Evolutionary conservation across 331 rosid genomes (phyloP).

Genomic region (Erythrophleum ivorense): DNA sequence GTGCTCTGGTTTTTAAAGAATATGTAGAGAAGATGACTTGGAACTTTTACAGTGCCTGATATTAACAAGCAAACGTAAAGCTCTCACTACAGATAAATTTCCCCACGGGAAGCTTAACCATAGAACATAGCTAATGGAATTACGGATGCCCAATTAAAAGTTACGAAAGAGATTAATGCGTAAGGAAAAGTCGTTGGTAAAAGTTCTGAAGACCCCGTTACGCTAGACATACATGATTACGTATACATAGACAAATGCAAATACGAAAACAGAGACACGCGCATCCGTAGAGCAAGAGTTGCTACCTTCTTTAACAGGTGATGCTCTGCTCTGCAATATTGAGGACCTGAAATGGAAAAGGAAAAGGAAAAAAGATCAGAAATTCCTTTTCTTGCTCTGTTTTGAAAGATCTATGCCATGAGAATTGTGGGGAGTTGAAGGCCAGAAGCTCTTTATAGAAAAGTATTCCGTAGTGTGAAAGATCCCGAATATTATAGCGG

Average conservation of each 20-base stretch:
- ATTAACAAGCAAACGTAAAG: neutral
- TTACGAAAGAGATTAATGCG: neutral
- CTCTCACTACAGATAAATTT: neutral
- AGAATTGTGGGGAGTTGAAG: slow-evolving; percentile 22
- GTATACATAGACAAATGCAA: slow-evolving; percentile 36
- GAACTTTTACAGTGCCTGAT: neutral
- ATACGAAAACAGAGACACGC: slow-evolving; percentile 14
- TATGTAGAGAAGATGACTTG: slow-evolving; percentile 3
- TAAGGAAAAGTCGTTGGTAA: neutral
- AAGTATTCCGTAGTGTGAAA: slow-evolving; percentile 11
- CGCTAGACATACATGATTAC: neutral
- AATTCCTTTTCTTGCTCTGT: slow-evolving; percentile 22
- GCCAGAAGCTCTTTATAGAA: slow-evolving; percentile 7
- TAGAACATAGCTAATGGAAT: slow-evolving; percentile 9
- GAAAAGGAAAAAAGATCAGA: slow-evolving; percentile 23
- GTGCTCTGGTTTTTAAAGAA: neutral
- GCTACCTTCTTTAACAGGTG: slow-evolving; percentile 44
- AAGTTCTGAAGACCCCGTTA: neutral
- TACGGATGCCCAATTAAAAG: neutral
- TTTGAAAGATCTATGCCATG: slow-evolving; percentile 44
- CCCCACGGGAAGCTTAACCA: slow-evolving; percentile 32
- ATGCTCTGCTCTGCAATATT: slow-evolving; percentile 26
- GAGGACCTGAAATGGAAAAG: slow-evolving; percentile 49
- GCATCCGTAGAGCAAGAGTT: slow-evolving; percentile 24
- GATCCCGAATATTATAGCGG: slow-evolving; percentile 36